Evolutionary conservation across 371 early-diverging fungal species (phyloP), one percentile per base, ranked within the genome.

Genomic region (Coemansia sp.): DNA sequence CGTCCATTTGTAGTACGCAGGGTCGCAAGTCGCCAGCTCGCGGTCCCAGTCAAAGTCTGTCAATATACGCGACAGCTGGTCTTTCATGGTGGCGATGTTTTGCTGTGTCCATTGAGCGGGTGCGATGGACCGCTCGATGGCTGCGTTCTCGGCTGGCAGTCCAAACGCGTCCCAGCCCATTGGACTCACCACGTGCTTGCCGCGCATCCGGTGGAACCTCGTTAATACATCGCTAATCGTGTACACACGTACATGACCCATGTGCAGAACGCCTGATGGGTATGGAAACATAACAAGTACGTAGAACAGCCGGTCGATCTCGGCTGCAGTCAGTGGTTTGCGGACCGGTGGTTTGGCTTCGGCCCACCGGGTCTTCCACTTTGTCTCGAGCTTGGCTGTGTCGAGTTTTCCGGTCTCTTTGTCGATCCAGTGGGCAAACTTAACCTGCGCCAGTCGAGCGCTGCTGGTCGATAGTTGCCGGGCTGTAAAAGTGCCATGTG

Each of bases 111-210:
- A 95, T 16, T 88, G 88, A 4, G 81, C 79, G 4, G 99, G 98
- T 40, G 87, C 86, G 39, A 90, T 81, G 5, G 86, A 85, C 16
- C 92, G 86, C 70, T 95, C 93, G 39, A 95, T 92, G 2, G 99
- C 99, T 0, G 95, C 95, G 79, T 99, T 98, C 76, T 99, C 99
- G 13, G 97, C 98, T 0, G 99, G 99, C 13, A 99, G 86, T 4
- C 99, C 99, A 83, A 98, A 99, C 6, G 99, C 95, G 77, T 99
- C 99, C 92, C 98, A 98, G 4, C 98, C 99, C 90, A 98, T 98
- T 1, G 99, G 96, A 78, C 92, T 92, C 0, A 95, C 70, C 4
- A 91, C 89, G 80, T 88, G 72, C 31, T 85, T 84, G 10, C 92
- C 92, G 53, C 69, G 81, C 90, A 93, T 88, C 63, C 84, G 80